Evolutionary conservation across 108 stramenopile genomes (phyloP).

Genomic region (Conticribra guillardii): DNA sequence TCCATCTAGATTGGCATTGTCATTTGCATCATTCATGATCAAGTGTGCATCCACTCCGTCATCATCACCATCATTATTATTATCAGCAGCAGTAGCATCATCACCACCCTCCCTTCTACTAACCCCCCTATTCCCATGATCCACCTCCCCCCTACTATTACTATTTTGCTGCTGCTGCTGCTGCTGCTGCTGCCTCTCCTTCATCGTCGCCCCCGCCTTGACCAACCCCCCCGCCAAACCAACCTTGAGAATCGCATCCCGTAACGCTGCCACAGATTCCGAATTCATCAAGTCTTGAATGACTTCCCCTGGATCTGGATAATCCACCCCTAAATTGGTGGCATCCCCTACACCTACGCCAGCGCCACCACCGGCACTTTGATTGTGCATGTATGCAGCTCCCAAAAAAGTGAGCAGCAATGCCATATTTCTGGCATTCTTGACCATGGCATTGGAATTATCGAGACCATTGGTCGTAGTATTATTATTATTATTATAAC

Average conservation of each 20-base stretch:
- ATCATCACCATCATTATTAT: not conserved
- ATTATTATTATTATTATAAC: constrained; percentile 9
- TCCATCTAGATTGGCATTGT: not conserved
- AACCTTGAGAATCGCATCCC: constrained; percentile 61
- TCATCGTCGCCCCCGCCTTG: constrained; percentile 46
- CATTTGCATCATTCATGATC: not conserved
- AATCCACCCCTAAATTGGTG: too few relatives aligned
- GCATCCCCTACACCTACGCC: too few relatives aligned
- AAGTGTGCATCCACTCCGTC: not conserved
- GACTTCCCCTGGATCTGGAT: constrained; percentile 35
- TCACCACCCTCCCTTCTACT: not conserved
- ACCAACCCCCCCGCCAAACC: constrained; percentile 67
- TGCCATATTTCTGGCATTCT: constrained; percentile 46
- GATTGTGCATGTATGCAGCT: constrained; percentile 46
- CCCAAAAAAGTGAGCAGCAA: constrained; percentile 64
- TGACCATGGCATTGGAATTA: not conserved
- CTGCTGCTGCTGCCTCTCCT: constrained; percentile 21
- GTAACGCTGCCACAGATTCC: constrained; percentile 51
- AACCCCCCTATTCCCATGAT: not conserved
- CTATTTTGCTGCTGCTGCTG: not conserved
- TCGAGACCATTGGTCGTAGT: not conserved
- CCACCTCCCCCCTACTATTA: not conserved
- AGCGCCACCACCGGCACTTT: constrained; percentile 1
- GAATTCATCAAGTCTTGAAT: too few relatives aligned
- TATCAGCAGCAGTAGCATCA: not conserved